Percentiles rank a stretch among this genome's conserved stretches.
Conservation (phyloP, 1,284 basidiomycete species). For the Leccinum huronense region DNA sequence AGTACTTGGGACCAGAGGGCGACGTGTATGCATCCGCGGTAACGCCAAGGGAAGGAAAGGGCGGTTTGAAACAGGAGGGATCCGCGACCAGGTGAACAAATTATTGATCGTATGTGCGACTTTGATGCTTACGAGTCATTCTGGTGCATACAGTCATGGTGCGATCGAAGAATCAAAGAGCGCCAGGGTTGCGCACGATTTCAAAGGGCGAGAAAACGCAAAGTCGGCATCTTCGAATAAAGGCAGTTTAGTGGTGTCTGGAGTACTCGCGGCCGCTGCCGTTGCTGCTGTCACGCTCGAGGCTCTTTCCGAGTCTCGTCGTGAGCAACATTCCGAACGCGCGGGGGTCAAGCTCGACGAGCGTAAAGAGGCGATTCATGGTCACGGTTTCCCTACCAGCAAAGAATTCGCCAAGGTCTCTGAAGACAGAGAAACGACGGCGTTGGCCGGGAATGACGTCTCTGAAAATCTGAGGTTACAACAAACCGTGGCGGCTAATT, state of each 20-base stretch:
- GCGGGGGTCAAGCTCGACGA: constrained; percentile 1
- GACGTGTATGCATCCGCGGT: neutral
- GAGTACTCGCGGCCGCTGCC: constrained; percentile 14
- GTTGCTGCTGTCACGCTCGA: constrained; percentile 19
- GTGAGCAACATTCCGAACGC: constrained; percentile 7
- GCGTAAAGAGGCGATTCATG: neutral
- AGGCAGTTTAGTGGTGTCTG: constrained; percentile 13
- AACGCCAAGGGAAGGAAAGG: neutral
- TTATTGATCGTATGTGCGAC: neutral
- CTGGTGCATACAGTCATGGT: neutral
- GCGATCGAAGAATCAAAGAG: neutral
- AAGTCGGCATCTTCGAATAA: constrained; percentile 7
- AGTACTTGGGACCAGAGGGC: constrained; percentile 8
- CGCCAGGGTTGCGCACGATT: neutral
- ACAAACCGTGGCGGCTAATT: neutral
- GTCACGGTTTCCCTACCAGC: neutral
- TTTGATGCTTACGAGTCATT: constrained; percentile 8
- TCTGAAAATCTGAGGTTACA: neutral
- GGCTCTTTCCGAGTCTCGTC: constrained; percentile 7
- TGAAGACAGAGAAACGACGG: neutral
- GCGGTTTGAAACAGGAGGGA: neutral
- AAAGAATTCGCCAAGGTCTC: neutral
- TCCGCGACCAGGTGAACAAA: constrained; percentile 12
- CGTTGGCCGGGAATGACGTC: neutral
- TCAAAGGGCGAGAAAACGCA: neutral